phyloP scores from a whole-genome alignment of 768 basidiomycete genomes.

The Agrocybe pediades region DNA sequence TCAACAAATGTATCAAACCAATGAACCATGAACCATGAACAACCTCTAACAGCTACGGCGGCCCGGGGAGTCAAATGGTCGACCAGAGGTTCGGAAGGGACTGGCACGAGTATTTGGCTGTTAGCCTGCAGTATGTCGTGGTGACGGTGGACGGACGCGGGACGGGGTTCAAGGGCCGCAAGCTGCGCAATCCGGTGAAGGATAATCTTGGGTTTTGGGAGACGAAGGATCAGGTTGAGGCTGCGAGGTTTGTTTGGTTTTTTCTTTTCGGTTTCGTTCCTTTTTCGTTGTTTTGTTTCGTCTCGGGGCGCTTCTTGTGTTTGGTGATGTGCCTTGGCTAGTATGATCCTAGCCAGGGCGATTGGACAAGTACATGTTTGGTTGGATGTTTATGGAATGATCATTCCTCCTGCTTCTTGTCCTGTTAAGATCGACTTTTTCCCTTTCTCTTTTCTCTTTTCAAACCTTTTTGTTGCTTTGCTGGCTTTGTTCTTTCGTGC shows the following conservation, averaged over 20 bases:
- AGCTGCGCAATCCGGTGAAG: conserved; percentile 85
- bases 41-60: conserved; percentile 90
- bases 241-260: conserved; percentile 65
- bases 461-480: not conserved
- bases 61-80: conserved; percentile 84
- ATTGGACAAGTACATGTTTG: not conserved
- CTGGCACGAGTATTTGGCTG: conserved; percentile 88
- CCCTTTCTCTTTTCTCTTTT: not conserved
- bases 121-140: conserved; percentile 79
- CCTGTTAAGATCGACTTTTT: not conserved
- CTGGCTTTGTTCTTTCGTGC: not conserved
- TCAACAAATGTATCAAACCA: too few species aligned
- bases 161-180: conserved; percentile 88
- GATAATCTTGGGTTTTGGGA: conserved; percentile 89
- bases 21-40: too few species aligned
- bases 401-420: not conserved
- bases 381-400: not conserved
- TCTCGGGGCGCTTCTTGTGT: too few species aligned
- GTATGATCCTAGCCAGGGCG: not conserved
- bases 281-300: conserved; percentile 2
- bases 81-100: conserved; percentile 65
- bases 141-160: conserved; percentile 93
- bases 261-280: not conserved
- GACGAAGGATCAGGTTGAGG: conserved; percentile 86
- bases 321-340: too few species aligned